phyloP scores from a whole-genome alignment of 306 rosid species.

The Vigna unguiculata region DNA sequence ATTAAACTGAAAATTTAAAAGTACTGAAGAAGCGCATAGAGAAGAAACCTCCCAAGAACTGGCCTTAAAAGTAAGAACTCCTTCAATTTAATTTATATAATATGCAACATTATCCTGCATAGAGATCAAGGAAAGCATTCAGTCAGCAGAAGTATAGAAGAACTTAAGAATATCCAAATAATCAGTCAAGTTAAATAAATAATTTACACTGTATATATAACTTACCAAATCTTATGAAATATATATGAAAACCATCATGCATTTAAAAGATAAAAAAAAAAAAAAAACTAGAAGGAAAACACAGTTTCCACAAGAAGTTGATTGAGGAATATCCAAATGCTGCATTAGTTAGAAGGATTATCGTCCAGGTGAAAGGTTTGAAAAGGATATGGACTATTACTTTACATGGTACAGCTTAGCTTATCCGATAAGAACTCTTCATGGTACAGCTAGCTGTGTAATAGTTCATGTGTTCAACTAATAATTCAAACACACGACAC shows the following conservation, averaged over 20 bases:
- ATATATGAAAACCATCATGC: constrained; percentile 11
- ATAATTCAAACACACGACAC: constrained; percentile 31
- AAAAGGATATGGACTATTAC: constrained; percentile 21
- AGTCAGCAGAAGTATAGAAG: background rate
- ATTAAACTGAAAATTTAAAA: constrained; percentile 26
- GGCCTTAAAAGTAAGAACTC: constrained; percentile 34
- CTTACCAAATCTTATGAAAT: background rate
- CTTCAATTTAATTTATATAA: constrained; percentile 37
- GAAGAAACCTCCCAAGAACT: constrained; percentile 35
- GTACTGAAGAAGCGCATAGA: constrained; percentile 28
- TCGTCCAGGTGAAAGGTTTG: constrained; percentile 26
- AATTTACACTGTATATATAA: constrained; percentile 17
- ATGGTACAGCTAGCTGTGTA: constrained; percentile 11
- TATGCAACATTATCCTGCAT: constrained; percentile 45
- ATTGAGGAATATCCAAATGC: background rate
- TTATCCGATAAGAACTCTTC: background rate
- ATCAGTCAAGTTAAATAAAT: background rate
- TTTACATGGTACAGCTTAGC: constrained; percentile 3
- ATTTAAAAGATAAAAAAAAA: background rate
- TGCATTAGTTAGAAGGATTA: background rate
- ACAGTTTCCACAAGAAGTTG: background rate
- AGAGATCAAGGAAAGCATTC: constrained; percentile 10
- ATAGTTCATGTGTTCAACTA: constrained; percentile 23
- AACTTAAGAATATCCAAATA: background rate
- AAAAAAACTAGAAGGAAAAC: background rate